A percentile compares a stretch with the other conserved stretches of the same genome.
Conservation (phyloP, 1,139 yeast species). For the Meyerozyma smithsonii region DNA sequence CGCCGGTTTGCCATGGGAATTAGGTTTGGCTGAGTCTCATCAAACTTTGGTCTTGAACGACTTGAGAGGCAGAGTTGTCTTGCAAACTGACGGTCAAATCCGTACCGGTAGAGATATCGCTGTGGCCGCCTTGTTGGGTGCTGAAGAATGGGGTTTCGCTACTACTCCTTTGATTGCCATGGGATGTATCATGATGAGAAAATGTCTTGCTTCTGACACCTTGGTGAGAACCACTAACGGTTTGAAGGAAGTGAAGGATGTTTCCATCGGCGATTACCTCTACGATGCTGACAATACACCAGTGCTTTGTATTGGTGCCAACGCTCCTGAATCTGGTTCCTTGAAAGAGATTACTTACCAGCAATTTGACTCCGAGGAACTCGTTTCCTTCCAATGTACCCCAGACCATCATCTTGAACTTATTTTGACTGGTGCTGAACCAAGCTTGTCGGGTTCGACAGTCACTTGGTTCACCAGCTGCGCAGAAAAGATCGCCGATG, state of each 20-base stretch:
- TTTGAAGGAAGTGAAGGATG: conserved; percentile 2
- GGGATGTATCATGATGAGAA: conserved; percentile 96
- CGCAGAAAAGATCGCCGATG: background rate
- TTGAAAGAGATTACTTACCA: conserved; percentile 3
- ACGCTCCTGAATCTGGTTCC: conserved; percentile 1
- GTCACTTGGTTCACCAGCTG: background rate
- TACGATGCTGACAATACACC: conserved; percentile 1
- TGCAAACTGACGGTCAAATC: conserved; percentile 96
- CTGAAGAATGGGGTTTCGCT: conserved; percentile 98
- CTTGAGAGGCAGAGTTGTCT: conserved; percentile 88
- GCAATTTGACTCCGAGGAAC: conserved; percentile 2
- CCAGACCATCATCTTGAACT: conserved; percentile 4
- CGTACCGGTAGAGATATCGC: conserved; percentile 97
- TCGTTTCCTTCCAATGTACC: conserved; percentile 1
- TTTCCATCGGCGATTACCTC: conserved; percentile 4
- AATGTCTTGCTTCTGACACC: conserved; percentile 39
- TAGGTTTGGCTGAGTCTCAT: conserved; percentile 96
- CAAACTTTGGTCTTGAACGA: conserved; percentile 95
- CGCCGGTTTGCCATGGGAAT: conserved; percentile 98
- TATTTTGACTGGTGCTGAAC: background rate
- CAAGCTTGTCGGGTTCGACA: background rate
- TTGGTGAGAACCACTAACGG: conserved; percentile 4
- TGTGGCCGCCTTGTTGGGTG: conserved; percentile 91
- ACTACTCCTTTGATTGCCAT: conserved; percentile 94
- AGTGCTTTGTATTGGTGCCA: conserved; percentile 3